Evolutionary conservation across 2,329 filamentous ascomycete genomes (phyloP), one percentile per base, ranked within the genome.

Genomic region (Botryotinia narcissicola): DNA sequence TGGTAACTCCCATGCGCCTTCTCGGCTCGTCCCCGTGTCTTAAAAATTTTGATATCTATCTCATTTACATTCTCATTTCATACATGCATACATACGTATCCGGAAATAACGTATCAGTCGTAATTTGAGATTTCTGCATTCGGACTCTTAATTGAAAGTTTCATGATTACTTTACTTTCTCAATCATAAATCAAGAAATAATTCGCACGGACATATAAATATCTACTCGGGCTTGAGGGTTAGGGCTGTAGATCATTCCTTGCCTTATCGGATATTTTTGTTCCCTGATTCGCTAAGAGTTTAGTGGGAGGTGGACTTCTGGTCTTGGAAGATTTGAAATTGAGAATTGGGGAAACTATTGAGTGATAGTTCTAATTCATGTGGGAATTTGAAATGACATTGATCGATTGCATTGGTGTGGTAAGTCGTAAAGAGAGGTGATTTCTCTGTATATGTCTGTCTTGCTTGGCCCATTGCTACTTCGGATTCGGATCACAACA

Each of bases 11-110:
- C 32, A 32, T 29, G 64, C 32, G 29, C 32, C 44, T 32, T n/a
- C 14, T 57, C 48, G 48, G 35, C 66, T 69, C 37, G 35, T 32
- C 54, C n/a, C n/a, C 48, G n/a, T 68, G 25, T 68, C 66, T 69
- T 29, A 57, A 6, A 40, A 42, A 10, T 40, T 68, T n/a, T 10
- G 18, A 42, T 32, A 44, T 32, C 35, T 69, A 29, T 42, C 37
- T 18, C 61, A 63, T 60, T 60, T 46, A 10, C 51, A 46, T n/a
- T 42, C n/a, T 57, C 35, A 68, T 54, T 64, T 40, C 32, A 29
- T 51, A 54, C 18, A 29, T 51, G 40, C 32, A 29, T 51, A 54
- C 18, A 51, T 54, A 22, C 64, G 32, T 29, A 51, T 37, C n/a
- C 32, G 63, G 63, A 35, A 51, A 40, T 6, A 63, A 46, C 32